Base-by-base conservation (phyloP, 2,329 filamentous ascomycete species). In the Epichloe gansuensis region DNA sequence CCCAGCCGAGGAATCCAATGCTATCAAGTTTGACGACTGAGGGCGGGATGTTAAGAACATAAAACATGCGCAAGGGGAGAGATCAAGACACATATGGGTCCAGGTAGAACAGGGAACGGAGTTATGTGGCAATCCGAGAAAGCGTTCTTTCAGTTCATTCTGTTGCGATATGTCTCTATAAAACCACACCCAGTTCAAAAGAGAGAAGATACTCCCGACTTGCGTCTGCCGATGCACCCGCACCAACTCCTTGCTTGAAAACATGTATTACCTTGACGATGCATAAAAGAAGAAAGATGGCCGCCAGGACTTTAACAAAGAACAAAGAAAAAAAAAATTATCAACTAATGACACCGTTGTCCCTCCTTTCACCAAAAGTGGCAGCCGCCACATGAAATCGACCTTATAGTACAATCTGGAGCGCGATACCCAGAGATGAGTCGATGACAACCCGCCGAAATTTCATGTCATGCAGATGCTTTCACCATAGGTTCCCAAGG, bases 401-500 rank as follows among this genome's bases (percentile, higher is more conserved):
- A 46, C 5, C 9, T 43, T 27, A n/a, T 34, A 23, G 17, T 47
- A 47, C 47, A 50, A 50, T 38, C 41, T 50, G 23, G 11, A 39
- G 23, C 41, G 43, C 13, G 34, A 5, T 46, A 25, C 25, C 13
- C 21, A 6, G 25, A 17, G 6, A 41, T 17, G 39, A 27, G 11
- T 43, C 23, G n/a, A 21, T n/a, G 11, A 21, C 21, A 12, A 9
- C 25, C n/a, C 4, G 23, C 21, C 21, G 25, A 40, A 42, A 39
- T 59, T 21, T 21, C 17, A 21, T 21, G 17, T 21, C 50, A 68
- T n/a, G 63, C 66, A 12, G 60, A 61, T 8, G 67, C 68, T 55
- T 64, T 68, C n/a, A 71, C 64, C 64, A 71, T 69, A 8, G 69
- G 69, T 55, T 71, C 69, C 69, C 69, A 71, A 38, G 69, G 69